Base-by-base conservation (phyloP, 1,284 basidiomycete species). In the Takashimella tepidaria region DNA sequence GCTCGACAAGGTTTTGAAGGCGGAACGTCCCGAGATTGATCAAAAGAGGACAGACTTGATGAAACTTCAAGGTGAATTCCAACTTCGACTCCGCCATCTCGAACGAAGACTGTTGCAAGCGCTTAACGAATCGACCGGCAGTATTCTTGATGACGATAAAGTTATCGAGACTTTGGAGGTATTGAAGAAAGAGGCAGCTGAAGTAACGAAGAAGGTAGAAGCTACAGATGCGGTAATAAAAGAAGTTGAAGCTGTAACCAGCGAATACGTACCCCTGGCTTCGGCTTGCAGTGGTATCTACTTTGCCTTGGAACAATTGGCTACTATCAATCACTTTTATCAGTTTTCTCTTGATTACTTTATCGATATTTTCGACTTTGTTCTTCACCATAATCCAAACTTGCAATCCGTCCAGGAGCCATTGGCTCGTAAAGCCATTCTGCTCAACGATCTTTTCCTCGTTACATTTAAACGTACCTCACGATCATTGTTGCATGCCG, bases 141-240 rank as follows among this genome's bases (percentile, higher is more conserved):
- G 97, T 72, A 98, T 99, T 61, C 81, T 99, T 40, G 96, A 99
- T 62, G 95, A 99, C 70, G 96, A 99, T 80, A 98, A 97, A 74
- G 95, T 99, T 61, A 98, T 99, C 62, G 85, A 91, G 61, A 98
- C 95, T 1, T 79, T 99, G 57, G 97, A 99, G 76, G 95, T 90
- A 5, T 79, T 99, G 68, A 99, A 99, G 77, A 84, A 86, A 54
- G 96, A 99, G 77, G 97, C 96, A 2, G 93, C 90, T 19, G 96
- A 98, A 64, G 91, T 99, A 60, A 92, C 91, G 0, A 81, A 82
- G 62, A 98, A 98, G 73, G 95, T 98, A n/a, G 90, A 95, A 70
- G 92, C 98, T 75, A 98, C 95, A 0, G 95, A 97, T 64, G 77
- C 89, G 40, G 85, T 98, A 61, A 98, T 98, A 90, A 85, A 82